phyloP scores from a whole-genome alignment of 192 early-diverging fungal genomes.

The Jimgerdemannia lactiflua region DNA sequence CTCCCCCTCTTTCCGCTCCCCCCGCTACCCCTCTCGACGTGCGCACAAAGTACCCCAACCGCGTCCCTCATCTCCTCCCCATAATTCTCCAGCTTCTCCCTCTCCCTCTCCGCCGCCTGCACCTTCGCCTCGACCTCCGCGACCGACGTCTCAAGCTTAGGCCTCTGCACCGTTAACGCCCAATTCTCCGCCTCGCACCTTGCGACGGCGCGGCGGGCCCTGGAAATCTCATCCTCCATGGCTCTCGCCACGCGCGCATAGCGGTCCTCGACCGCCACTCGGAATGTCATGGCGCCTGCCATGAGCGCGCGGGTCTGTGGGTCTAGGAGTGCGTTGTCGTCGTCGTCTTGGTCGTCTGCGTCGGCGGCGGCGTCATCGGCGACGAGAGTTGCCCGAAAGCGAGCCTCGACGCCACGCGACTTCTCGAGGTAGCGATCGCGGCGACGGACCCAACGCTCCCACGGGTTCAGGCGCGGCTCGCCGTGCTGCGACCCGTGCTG shows the following conservation, averaged over 20 bases:
- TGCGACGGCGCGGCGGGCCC: not conserved
- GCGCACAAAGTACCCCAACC: not conserved
- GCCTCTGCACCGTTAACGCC: not conserved
- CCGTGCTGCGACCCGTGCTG: slow-evolving; percentile 30
- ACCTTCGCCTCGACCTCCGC: not conserved
- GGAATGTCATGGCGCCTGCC: not conserved
- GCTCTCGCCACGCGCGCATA: not conserved
- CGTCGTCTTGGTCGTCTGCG: not conserved
- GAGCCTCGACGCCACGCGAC: not conserved
- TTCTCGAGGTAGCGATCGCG: slow-evolving; percentile 36
- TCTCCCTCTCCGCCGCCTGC: not conserved
- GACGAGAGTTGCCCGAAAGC: not conserved
- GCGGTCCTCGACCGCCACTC: not conserved
- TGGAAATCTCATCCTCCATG: not conserved
- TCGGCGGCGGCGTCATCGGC: not conserved
- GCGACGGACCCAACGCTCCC: slow-evolving; percentile 41
- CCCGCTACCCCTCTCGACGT: not conserved
- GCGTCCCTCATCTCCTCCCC: not conserved
- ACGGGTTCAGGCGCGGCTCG: slow-evolving; percentile 34
- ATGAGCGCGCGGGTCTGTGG: no score
- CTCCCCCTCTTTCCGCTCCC: not conserved
- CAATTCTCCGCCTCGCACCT: not conserved
- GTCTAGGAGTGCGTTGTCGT: not conserved
- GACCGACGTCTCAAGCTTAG: not conserved
- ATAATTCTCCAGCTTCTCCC: not conserved